Percentiles rank a stretch among this genome's conserved stretches.
These are phyloP conservation scores for Candida pseudoviswanathii DNA, from an alignment of 1,139 yeast species.

Conservation along the genomic window DNA sequence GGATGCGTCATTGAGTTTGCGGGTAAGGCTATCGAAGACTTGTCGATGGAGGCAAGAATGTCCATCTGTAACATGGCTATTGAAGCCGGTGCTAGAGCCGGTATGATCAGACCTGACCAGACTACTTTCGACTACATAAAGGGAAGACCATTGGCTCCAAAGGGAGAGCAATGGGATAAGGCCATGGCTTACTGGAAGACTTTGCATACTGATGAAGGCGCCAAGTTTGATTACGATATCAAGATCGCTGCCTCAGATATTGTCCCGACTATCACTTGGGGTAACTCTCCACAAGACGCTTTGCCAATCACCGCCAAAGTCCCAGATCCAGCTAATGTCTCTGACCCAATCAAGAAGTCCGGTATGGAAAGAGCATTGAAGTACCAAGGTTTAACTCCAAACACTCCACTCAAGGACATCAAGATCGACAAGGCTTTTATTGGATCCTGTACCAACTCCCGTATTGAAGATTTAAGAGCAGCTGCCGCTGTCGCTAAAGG, in stretches of 20 bases:
- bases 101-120: slow-evolving; percentile 96
- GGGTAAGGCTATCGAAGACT: slow-evolving; percentile 86
- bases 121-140: slow-evolving; percentile 83
- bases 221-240: slow-evolving; percentile 83
- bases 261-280: slow-evolving; percentile 98
- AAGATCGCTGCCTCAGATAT: slow-evolving; percentile 81
- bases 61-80: slow-evolving; percentile 98
- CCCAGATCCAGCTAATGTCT: slow-evolving; percentile 79
- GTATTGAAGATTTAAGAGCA: slow-evolving; percentile 94
- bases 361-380: slow-evolving; percentile 90
- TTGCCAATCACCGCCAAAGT: slow-evolving; percentile 87
- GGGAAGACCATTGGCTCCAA: slow-evolving; percentile 94
- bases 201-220: slow-evolving; percentile 83
- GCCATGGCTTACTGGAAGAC: slow-evolving; percentile 91
- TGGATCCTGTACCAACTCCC: slow-evolving; percentile 97
- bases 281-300: slow-evolving; percentile 98
- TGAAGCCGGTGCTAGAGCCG: slow-evolving; percentile 99
- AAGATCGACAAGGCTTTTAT: slow-evolving; percentile 89
- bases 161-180: slow-evolving; percentile 91
- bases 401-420: slow-evolving; percentile 74
- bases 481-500: slow-evolving; percentile 96
- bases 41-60: slow-evolving; percentile 99
- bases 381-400: slow-evolving; percentile 89
- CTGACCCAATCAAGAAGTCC: slow-evolving; percentile 74
- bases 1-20: slow-evolving; percentile 96